Conservation (phyloP, 140 eudicot genomes). For the Flaveria floridana region DNA sequence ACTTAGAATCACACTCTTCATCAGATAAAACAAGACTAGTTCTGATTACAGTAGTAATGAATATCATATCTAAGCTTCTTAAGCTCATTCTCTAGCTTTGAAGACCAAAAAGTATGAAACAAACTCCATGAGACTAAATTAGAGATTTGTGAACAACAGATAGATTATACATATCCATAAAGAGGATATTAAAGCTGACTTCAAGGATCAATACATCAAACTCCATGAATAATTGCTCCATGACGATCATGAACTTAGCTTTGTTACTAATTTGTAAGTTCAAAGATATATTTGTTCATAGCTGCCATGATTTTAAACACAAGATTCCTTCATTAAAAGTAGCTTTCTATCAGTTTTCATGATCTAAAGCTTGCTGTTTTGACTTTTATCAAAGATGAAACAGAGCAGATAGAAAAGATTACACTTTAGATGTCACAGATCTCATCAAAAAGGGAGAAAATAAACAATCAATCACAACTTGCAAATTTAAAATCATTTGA, state of each 20-base stretch:
- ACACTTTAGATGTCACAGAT: constrained; percentile 25
- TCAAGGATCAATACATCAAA: not conserved
- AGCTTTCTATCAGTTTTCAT: not conserved
- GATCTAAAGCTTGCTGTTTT: constrained; percentile 7
- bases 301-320: too few species aligned
- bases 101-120: not conserved
- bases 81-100: not conserved
- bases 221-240: not conserved
- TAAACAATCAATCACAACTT: constrained; percentile 15
- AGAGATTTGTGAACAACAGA: not conserved
- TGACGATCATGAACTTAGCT: not conserved
- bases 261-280: constrained; percentile 1
- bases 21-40: not conserved
- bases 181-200: not conserved
- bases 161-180: not conserved
- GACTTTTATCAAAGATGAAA: constrained; percentile 1
- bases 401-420: constrained; percentile 29
- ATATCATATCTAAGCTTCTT: constrained; percentile 12
- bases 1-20: constrained; percentile 18
- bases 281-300: too few species aligned
- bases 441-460: constrained; percentile 31
- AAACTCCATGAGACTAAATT: constrained; percentile 14
- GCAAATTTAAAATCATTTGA: not conserved
- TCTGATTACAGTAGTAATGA: not conserved
- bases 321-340: not conserved